Evolutionary conservation across 2,329 filamentous ascomycete species (phyloP), one percentile per base, ranked within the genome.

Genomic region (Fusarium falciforme): DNA sequence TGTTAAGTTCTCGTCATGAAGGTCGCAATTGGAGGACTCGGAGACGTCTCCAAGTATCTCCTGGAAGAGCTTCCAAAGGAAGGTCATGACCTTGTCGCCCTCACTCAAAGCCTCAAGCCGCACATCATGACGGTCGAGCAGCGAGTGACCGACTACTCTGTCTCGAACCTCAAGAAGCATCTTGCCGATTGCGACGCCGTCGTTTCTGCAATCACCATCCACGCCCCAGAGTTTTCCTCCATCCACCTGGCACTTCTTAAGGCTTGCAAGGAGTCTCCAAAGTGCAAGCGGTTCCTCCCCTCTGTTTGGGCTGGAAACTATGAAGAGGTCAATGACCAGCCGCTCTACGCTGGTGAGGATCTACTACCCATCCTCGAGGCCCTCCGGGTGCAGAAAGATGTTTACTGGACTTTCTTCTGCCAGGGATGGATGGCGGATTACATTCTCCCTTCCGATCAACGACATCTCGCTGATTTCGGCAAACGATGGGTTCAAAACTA

Each of bases 281-380:
- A 17, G 14, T 68, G 66, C 61, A 64, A 61, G 61, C 61, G 66
- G 8, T 68, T 68, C 44, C 27, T 68, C 12, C 44, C 61, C 31
- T 64, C 61, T 33, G 66, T 25, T 6, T 64, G 49, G 47, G 61
- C 36, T 3, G 66, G 54, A 0, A 47, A 64, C n/a, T 54, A 64
- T 11, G 54, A 61, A 27, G 38, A 38, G 16, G 58, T 44, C 12
- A 47, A 17, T 6, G 61, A 64, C 16, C 66, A 68, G 44, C 66
- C 66, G 7, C 17, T 63, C 8, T 63, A 38, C 12, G 35, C 31
- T 1, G 60, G 31, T n/a, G 33, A 35, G 11, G 35, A 17, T 20
- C 44, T 38, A 16, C 31, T 38, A 5, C 31, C 27, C 6, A 38
- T 63, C 17, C 60, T 35, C 8, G 25, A 29, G 5, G 35, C 33